Evolutionary conservation across 2,329 filamentous ascomycete species (phyloP).

Genomic region (Penicillium sp.): DNA sequence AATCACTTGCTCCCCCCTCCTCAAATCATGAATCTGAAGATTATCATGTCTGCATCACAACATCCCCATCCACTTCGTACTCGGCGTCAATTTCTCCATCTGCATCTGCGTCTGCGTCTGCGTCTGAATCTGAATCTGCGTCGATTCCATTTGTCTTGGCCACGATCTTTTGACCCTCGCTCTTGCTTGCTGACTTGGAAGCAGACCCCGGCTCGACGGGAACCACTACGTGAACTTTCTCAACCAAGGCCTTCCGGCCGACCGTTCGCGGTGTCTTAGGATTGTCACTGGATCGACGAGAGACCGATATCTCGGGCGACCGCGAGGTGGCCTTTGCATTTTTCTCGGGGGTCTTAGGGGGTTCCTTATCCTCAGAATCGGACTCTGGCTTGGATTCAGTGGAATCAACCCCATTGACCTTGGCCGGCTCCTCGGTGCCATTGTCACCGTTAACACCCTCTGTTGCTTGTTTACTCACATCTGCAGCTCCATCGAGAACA

Average conservation of each 20-base stretch:
- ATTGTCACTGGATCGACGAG: conserved; percentile 14
- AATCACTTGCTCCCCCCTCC: background rate
- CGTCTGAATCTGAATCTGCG: conserved; percentile 15
- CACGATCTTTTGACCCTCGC: conserved; percentile 8
- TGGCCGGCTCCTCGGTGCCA: background rate
- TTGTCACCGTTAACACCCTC: conserved; percentile 13
- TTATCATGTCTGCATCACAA: conserved; percentile 33
- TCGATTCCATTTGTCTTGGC: conserved; percentile 23
- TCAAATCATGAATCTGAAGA: conserved; percentile 4
- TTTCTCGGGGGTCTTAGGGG: conserved; percentile 17
- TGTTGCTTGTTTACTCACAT: conserved; percentile 5
- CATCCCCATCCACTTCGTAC: conserved; percentile 27
- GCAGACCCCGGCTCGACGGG: conserved; percentile 26
- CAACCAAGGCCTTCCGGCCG: conserved; percentile 23
- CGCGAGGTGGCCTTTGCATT: conserved; percentile 14
- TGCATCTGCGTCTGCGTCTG: conserved; percentile 28
- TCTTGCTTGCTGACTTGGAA: conserved; percentile 16
- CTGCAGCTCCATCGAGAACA: conserved; percentile 5
- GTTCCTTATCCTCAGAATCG: conserved; percentile 1
- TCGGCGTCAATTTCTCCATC: conserved; percentile 30
- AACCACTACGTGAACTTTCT: conserved; percentile 29
- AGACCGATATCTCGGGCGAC: conserved; percentile 17
- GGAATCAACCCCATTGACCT: conserved; percentile 17
- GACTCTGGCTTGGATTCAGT: background rate
- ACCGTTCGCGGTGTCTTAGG: conserved; percentile 21